Evolutionary conservation across 768 basidiomycete genomes (phyloP), one percentile per base, ranked within the genome.

Genomic region (Naganishia vishniacii): DNA sequence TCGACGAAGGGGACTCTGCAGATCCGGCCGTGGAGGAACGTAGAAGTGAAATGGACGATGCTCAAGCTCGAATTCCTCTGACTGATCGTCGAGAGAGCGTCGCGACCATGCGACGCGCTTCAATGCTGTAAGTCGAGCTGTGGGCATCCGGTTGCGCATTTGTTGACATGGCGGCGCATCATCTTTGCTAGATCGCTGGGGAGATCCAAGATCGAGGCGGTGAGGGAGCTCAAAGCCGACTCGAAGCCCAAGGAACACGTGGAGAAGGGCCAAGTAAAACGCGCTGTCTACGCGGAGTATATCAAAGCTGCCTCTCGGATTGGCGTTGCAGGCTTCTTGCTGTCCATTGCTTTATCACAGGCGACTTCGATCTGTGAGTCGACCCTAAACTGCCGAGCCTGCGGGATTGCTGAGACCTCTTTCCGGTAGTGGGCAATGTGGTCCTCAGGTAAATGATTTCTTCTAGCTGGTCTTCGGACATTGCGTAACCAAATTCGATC

Each of bases 221-320:
- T 78, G 18, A 69, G 70, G 41, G 78, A 79, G 62, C 66, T 77
- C 20, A 74, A 75, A 44, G 76, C 77, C 42, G 71, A 70, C 49
- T 71, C 77, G 11, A 74, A 73, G 62, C 77, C 77, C 1, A 83
- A 82, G 61, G 86, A 78, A 86, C 85, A 74, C 70, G 78, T 46
- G 59, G 89, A 91, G 70, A 85, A 86, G 72, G 91, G 91, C 4
- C 83, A 82, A 26, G 91, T 94, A 62, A 91, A 91, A 76, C 70
- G 73, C 15, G 78, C 82, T 6, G 89, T 95, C 1, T 95, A 95
- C 74, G 72, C 77, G 53, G 79, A 84, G 62, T 95, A 95, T 72
- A 82, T 94, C 69, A 78, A 83, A 62, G 88, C 91, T 0, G 88
- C 89, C 8, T 91, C 89, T 1, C 84, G 81, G 67, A 68, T 79